These are phyloP conservation scores for Heterotrichella gracilis DNA, from an alignment of 352 stramenopile species.

Conservation along the genomic window DNA sequence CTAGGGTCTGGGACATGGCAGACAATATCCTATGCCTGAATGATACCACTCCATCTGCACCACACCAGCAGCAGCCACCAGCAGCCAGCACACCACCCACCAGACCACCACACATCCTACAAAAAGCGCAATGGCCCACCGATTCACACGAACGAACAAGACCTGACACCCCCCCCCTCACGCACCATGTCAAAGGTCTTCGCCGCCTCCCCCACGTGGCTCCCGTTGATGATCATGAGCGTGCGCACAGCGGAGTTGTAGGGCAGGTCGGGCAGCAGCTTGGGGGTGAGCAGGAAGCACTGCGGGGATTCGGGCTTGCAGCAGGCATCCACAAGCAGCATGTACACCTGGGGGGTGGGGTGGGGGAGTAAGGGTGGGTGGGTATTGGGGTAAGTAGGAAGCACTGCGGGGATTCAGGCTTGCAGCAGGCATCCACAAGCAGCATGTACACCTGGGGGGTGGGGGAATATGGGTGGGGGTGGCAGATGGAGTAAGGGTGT, in stretches of 20 bases:
- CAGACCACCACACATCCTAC: too few relatives aligned
- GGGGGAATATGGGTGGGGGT: background rate
- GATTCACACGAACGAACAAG: too few relatives aligned
- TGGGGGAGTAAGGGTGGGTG: too few relatives aligned
- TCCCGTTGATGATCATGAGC: conserved; percentile 42
- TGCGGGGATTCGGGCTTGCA: conserved; percentile 21
- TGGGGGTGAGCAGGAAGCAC: conserved; percentile 57
- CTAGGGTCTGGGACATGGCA: too few relatives aligned
- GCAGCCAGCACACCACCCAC: too few relatives aligned
- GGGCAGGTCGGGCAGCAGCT: conserved; percentile 30
- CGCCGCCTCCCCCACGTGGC: conserved; percentile 7
- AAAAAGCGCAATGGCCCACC: too few relatives aligned
- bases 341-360: background rate
- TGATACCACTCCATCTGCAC: too few relatives aligned
- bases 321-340: background rate
- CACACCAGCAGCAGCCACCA: too few relatives aligned
- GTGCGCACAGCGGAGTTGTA: conserved; percentile 36
- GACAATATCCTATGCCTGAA: too few relatives aligned
- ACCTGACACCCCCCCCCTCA: too few relatives aligned
- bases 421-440: background rate
- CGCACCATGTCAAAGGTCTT: background rate
- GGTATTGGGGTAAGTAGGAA: too few relatives aligned
- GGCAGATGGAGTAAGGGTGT: background rate
- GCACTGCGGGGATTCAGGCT: background rate
- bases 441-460: background rate